Evolutionary conservation across 805 yeast species (phyloP), one percentile per base, ranked within the genome.

Genomic region (Torulaspora microellipsoides): DNA sequence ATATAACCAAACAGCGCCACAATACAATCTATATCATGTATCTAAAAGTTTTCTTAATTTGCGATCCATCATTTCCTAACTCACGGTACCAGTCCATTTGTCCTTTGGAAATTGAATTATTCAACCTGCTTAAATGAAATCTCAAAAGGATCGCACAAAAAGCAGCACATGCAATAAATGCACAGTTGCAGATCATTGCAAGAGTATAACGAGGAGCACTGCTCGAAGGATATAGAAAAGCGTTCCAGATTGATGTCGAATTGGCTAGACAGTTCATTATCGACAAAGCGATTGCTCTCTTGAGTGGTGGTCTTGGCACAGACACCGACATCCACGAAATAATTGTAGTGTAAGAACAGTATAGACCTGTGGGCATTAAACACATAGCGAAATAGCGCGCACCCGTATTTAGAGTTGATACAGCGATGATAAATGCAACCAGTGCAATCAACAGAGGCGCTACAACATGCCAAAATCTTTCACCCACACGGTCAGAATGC

Each of bases 361-460:
- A 76, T 25, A 78, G 59, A 8, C 77, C 71, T 11, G 81, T 78
- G 42, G 78, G 72, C 78, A 78, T 73, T 43, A 77, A 64, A 52
- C 78, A 75, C 81, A 79, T 77, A 15, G 82, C 74, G 49, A 77
- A 74, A 52, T 77, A 78, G 43, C 83, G 63, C 2, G 81, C 81
- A 5, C 78, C 83, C 1, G 76, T 72, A 45, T 76, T 73, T 41
- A 73, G 60, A 0, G 80, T 71, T 2, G 79, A 60, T 17, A 72
- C 76, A 1, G 78, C 66, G 13, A 78, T 40, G 36, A 45, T 35
- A 13, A 45, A 45, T 67, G 80, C 68, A 2, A 66, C 51, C 51
- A 76, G 54, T 1, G 81, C 59, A 1, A 72, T 42, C 3, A 64
- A 14, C 43, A 75, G 54, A 6, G 81, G 79, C 4, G 60, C 44